Percentiles rank a stretch among this genome's conserved stretches.
phyloP scores from a whole-genome alignment of 2,329 filamentous ascomycete species.

The Penicillium rolfsii region DNA sequence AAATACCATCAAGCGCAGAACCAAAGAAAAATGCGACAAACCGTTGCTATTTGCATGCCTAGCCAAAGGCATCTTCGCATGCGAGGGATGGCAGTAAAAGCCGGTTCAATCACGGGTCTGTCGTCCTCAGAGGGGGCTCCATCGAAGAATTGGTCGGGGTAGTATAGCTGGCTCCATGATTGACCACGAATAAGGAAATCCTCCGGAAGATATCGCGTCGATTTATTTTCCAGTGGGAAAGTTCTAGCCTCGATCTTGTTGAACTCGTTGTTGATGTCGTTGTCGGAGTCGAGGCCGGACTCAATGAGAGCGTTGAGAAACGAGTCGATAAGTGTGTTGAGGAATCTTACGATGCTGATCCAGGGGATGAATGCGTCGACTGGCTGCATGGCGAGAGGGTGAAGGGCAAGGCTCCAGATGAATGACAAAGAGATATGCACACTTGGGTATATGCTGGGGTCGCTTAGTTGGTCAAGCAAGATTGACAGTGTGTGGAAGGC shows the following conservation, averaged over 20 bases:
- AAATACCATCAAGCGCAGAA: background rate
- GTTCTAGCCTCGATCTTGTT: conserved; percentile 39
- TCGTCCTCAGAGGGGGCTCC: conserved; percentile 57
- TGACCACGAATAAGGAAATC: conserved; percentile 62
- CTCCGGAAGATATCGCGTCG: conserved; percentile 57
- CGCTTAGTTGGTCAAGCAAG: conserved; percentile 52
- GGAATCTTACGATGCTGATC: conserved; percentile 53
- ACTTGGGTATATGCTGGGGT: conserved; percentile 58
- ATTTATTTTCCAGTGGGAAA: conserved; percentile 51
- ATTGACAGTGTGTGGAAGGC: conserved; percentile 49
- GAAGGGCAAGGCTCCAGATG: conserved; percentile 49
- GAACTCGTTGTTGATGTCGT: conserved; percentile 1
- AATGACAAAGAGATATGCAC: conserved; percentile 61
- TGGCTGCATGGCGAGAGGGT: conserved; percentile 42
- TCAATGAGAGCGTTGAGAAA: conserved; percentile 28
- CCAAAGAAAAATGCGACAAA: conserved; percentile 33
- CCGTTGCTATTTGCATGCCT: conserved; percentile 48
- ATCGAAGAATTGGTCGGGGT: conserved; percentile 56
- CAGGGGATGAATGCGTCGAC: conserved; percentile 55
- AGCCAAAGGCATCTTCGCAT: conserved; percentile 58
- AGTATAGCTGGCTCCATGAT: conserved; percentile 55
- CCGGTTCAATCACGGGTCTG: conserved; percentile 56
- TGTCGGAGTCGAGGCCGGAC: conserved; percentile 38
- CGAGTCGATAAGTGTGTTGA: conserved; percentile 54
- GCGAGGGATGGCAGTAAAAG: conserved; percentile 53